phyloP scores from a whole-genome alignment of 2,329 filamentous ascomycete species.

The Neofusicoccum kwambonambiense region DNA sequence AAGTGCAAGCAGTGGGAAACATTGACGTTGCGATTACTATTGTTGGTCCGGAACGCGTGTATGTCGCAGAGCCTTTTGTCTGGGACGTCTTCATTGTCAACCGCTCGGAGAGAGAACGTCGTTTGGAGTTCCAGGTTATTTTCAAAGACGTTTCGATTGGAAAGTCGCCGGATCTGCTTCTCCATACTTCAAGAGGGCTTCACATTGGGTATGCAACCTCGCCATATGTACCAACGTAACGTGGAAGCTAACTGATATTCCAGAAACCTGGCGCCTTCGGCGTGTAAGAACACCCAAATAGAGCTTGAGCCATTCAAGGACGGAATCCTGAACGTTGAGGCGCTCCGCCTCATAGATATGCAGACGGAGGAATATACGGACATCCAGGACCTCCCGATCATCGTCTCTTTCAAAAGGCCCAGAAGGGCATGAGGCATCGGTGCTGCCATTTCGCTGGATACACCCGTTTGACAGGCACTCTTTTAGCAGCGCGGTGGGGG shows the following conservation, averaged over 20 bases:
- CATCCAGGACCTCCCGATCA: constrained; percentile 69
- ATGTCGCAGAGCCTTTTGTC: constrained; percentile 65
- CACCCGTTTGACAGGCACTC: background rate
- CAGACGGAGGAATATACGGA: constrained; percentile 74
- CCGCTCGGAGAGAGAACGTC: constrained; percentile 60
- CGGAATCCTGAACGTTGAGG: constrained; percentile 70
- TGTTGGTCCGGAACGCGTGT: constrained; percentile 59
- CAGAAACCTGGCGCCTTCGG: constrained; percentile 65
- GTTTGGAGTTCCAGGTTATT: constrained; percentile 68
- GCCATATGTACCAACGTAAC: background rate
- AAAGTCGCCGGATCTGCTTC: constrained; percentile 63
- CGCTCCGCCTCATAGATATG: constrained; percentile 70
- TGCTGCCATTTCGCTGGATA: background rate
- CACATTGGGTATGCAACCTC: constrained; percentile 60
- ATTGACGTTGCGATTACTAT: constrained; percentile 77
- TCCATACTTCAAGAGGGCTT: constrained; percentile 74
- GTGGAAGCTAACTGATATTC: background rate
- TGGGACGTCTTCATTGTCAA: constrained; percentile 79
- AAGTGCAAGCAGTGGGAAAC: constrained; percentile 40
- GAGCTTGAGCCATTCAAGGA: constrained; percentile 66
- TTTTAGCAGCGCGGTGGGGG: background rate
- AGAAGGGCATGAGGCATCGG: background rate
- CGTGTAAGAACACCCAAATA: constrained; percentile 72
- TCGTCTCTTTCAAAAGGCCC: constrained; percentile 45
- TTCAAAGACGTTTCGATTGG: constrained; percentile 67